These are phyloP conservation scores for Ascoidea asiatica DNA, from an alignment of 805 yeast genomes.

Conservation along the genomic window DNA sequence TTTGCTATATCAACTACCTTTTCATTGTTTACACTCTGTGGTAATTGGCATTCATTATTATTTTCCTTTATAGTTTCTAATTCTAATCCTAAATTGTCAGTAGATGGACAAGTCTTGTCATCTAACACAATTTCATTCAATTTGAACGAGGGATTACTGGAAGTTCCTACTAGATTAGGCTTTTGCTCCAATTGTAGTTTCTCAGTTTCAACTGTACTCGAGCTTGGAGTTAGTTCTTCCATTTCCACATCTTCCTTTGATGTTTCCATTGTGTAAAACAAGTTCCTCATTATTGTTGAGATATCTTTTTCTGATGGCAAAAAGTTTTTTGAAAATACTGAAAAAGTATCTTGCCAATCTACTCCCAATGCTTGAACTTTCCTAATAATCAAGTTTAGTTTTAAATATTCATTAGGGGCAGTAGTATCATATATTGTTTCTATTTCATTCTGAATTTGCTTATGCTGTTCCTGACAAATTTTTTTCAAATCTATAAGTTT, in stretches of 20 bases:
- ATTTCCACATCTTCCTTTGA: slow-evolving; percentile 12
- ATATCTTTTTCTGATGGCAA: slow-evolving; percentile 91
- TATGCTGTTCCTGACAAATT: slow-evolving; percentile 37
- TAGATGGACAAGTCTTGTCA: no score
- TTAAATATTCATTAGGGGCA: slow-evolving; percentile 50
- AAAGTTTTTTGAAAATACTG: slow-evolving; percentile 62
- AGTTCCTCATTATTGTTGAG: slow-evolving; percentile 51
- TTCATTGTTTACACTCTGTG: no score
- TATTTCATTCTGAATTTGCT: slow-evolving; percentile 28
- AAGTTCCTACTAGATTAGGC: no score
- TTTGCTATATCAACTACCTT: no score
- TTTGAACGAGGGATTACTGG: no score
- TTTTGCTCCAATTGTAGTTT: no score
- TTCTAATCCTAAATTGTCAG: no score
- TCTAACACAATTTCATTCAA: no score
- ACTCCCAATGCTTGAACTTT: slow-evolving; percentile 72
- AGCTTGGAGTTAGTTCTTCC: no score
- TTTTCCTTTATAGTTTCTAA: no score
- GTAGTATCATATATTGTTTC: slow-evolving; percentile 40
- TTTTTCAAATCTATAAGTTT: slow-evolving; percentile 44
- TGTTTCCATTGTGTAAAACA: slow-evolving; percentile 23
- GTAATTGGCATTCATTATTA: no score
- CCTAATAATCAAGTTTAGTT: slow-evolving; percentile 56
- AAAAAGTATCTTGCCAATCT: slow-evolving; percentile 76
- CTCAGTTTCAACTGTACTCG: no score